Evolutionary conservation across 176 grass and related monocot species (phyloP).

Genomic region (Aegilops longissima): DNA sequence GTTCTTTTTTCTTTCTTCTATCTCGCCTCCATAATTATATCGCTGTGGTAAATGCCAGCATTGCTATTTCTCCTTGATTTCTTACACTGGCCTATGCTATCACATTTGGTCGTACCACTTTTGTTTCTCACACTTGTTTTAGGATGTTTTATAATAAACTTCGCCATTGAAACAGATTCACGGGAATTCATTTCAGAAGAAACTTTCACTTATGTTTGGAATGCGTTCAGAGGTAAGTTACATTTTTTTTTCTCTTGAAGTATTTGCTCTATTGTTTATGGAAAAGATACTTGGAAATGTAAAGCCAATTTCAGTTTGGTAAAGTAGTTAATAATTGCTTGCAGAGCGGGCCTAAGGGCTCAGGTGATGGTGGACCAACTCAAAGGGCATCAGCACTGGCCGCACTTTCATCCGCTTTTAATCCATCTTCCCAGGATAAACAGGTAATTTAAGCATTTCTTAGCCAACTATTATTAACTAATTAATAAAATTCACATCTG

Average conservation of each 20-base stretch:
- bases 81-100: background rate
- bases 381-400: slow-evolving; percentile 93
- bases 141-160: slow-evolving; percentile 12
- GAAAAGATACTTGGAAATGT: background rate
- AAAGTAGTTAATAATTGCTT: slow-evolving; percentile 5
- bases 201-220: slow-evolving; percentile 79
- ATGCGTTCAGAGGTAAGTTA: slow-evolving; percentile 61
- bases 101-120: background rate
- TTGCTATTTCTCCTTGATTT: slow-evolving; percentile 13
- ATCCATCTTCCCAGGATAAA: slow-evolving; percentile 68
- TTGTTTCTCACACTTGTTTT: slow-evolving; percentile 13
- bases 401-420: slow-evolving; percentile 87
- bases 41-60: background rate
- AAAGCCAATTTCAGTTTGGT: slow-evolving; percentile 5
- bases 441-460: slow-evolving; percentile 27
- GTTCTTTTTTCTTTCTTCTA: background rate
- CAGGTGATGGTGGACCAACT: slow-evolving; percentile 78
- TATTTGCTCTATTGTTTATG: background rate
- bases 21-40: background rate
- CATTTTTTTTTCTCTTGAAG: background rate
- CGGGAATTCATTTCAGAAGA: slow-evolving; percentile 96
- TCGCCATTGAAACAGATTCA: slow-evolving; percentile 65
- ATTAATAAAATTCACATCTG: background rate
- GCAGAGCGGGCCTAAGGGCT: slow-evolving; percentile 53
- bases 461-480: background rate